phyloP scores from a whole-genome alignment of 2,329 filamentous ascomycete genomes.

The Lecanicillium sp. region DNA sequence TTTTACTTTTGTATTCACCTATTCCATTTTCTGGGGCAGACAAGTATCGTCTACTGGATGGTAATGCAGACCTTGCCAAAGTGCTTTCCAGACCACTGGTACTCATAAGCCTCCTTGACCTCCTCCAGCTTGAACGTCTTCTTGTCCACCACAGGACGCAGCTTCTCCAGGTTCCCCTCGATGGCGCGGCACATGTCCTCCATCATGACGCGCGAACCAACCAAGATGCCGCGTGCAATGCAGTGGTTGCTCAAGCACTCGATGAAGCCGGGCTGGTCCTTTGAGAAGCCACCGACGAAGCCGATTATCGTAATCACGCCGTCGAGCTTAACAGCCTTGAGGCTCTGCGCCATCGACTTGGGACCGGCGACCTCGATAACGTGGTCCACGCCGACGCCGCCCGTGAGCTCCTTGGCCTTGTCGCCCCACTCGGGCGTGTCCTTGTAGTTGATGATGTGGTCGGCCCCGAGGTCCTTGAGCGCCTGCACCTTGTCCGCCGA shows the following conservation, averaged over 20 bases:
- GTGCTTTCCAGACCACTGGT: slow-evolving; percentile 15
- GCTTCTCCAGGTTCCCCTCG: slow-evolving; percentile 35
- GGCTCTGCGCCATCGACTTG: slow-evolving; percentile 34
- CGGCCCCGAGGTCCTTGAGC: slow-evolving; percentile 38
- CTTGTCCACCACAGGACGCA: slow-evolving; percentile 38
- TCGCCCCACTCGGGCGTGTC: slow-evolving; percentile 37
- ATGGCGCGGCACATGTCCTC: slow-evolving; percentile 44
- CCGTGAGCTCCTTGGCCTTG: slow-evolving; percentile 33
- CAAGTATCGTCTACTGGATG: too few relatives aligned
- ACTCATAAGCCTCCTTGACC: slow-evolving; percentile 24
- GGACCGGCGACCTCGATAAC: slow-evolving; percentile 41
- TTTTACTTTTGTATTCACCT: too few relatives aligned
- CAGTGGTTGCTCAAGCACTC: slow-evolving; percentile 23
- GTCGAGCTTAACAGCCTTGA: slow-evolving; percentile 35
- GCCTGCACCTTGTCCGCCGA: slow-evolving; percentile 34
- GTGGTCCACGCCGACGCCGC: slow-evolving; percentile 37
- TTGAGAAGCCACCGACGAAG: slow-evolving; percentile 22
- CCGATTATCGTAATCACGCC: slow-evolving; percentile 36
- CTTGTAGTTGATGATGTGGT: slow-evolving; percentile 43
- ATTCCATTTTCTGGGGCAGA: too few relatives aligned
- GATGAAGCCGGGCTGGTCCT: slow-evolving; percentile 24
- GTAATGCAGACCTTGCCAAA: slow-evolving; percentile 25
- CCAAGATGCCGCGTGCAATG: slow-evolving; percentile 37
- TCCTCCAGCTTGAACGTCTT: slow-evolving; percentile 32
- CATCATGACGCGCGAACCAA: slow-evolving; percentile 38